Base-by-base conservation (phyloP, 345 rosid genomes). In the Stellera chamaejasme region DNA sequence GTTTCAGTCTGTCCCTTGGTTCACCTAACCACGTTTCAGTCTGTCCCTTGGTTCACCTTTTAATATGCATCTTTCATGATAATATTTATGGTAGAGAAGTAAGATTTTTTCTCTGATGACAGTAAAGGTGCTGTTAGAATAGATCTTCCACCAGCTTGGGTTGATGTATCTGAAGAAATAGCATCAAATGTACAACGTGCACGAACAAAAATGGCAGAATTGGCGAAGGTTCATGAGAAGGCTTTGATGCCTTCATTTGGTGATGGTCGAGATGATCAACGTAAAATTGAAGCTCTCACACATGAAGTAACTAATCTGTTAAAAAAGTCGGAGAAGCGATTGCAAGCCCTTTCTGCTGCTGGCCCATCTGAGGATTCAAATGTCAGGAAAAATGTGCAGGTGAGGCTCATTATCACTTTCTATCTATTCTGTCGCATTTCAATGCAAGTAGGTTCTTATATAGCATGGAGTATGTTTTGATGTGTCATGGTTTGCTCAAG, bases 171-270 rank as follows among this genome's bases (percentile, higher is more conserved):
- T 10, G 96, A 90, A 79, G 99, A 87, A 66, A 83, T 94, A 61
- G 83, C 92, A 2, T 80, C 72, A 39, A 74, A 90, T 66, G 84
- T 90, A 74, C 95, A 87, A 59, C 87, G 73, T 23, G 95, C 85
- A 44, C 75, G 73, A 50, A 69, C 64, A 8, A 90, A 82, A 77
- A 87, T 85, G 97, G 75, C 61, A 3, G 97, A 87, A 67, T 54
- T 94, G 69, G 79, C 90, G 19, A 94, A 78, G 70, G 93, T 96
- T 72, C 96, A 90, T 67, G 87, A 92, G 42, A 94, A 94, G 72
- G 95, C 97, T 39, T 71, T 94, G 70, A 90, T 94, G 99, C 99
- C 99, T 43, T 94, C 99, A 1, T 90, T 94, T 65, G 99, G 97
- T 44, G 99, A 94, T 56, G 97, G 83, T 66, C 90, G 77, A 79